These are phyloP conservation scores for Blastobotrys ciferrii DNA, from an alignment of 1,139 yeast genomes.

Conservation along the genomic window DNA sequence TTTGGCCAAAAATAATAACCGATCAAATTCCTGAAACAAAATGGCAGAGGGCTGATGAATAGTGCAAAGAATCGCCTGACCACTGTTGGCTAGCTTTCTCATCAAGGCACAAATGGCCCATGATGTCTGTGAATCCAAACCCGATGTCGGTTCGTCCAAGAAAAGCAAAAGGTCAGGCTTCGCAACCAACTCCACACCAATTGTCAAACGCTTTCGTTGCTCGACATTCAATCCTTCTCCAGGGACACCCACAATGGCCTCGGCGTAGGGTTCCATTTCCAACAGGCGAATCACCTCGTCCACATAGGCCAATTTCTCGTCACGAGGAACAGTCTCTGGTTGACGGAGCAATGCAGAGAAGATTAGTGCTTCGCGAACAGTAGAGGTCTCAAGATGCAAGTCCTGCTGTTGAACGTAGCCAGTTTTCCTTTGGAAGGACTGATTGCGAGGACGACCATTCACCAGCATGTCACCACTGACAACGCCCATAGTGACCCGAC, in stretches of 20 bases:
- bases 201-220: conserved; percentile 80
- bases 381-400: conserved; percentile 54
- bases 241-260: conserved; percentile 63
- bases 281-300: conserved; percentile 53
- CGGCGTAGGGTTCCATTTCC: conserved; percentile 57
- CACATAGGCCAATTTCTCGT: conserved; percentile 52
- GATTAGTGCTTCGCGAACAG: conserved; percentile 57
- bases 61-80: conserved; percentile 81
- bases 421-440: conserved; percentile 55
- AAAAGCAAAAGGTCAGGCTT: conserved; percentile 78
- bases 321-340: conserved; percentile 44
- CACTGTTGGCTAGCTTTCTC: conserved; percentile 71
- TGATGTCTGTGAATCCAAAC: conserved; percentile 88
- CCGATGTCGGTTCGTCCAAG: conserved; percentile 92
- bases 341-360: conserved; percentile 61
- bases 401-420: conserved; percentile 67
- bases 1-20: conserved; percentile 63
- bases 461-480: conserved; percentile 62
- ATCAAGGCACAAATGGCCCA: conserved; percentile 79
- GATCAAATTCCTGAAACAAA: conserved; percentile 72
- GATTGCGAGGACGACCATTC: conserved; percentile 51
- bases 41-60: conserved; percentile 84
- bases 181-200: conserved; percentile 86
- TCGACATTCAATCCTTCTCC: conserved; percentile 77
- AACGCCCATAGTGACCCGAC: conserved; percentile 54